Conservation (phyloP, 805 yeast species). For the Zygotorulaspora florentina region DNA sequence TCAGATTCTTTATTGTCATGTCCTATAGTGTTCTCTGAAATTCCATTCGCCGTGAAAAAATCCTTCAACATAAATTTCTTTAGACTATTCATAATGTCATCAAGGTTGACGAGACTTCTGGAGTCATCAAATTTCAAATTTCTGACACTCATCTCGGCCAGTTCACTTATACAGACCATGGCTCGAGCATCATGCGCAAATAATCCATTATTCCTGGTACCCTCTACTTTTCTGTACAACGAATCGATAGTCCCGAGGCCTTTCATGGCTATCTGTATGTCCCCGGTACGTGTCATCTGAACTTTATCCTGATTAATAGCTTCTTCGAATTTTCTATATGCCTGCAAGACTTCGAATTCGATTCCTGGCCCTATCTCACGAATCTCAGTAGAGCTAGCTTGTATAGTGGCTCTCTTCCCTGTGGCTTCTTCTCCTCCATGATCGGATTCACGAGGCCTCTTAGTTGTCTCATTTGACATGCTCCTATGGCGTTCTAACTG, state of each 20-base stretch:
- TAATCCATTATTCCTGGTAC: constrained; percentile 37
- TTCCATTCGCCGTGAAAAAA: constrained; percentile 21
- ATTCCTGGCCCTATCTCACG: constrained; percentile 6
- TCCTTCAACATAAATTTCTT: constrained; percentile 39
- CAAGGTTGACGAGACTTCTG: constrained; percentile 46
- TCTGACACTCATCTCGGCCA: constrained; percentile 61
- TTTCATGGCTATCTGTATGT: constrained; percentile 44
- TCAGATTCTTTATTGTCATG: constrained; percentile 4
- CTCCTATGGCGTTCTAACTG: background rate
- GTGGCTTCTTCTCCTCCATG: background rate
- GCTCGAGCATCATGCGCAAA: constrained; percentile 65
- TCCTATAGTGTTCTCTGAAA: constrained; percentile 13
- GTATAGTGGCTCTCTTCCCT: background rate
- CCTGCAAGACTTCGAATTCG: constrained; percentile 33
- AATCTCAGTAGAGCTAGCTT: background rate
- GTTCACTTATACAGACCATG: constrained; percentile 52
- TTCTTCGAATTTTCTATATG: constrained; percentile 32
- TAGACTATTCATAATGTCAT: constrained; percentile 42
- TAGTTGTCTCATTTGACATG: background rate
- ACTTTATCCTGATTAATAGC: constrained; percentile 40
- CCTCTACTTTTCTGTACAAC: constrained; percentile 43
- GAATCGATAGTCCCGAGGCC: constrained; percentile 45
- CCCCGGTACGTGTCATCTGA: constrained; percentile 55
- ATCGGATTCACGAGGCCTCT: constrained; percentile 8
- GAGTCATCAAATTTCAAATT: constrained; percentile 56